Percentiles rank a stretch among this genome's conserved stretches.
phyloP scores from a whole-genome alignment of 176 grass and related monocot genomes.

The Hordeum marinum region DNA sequence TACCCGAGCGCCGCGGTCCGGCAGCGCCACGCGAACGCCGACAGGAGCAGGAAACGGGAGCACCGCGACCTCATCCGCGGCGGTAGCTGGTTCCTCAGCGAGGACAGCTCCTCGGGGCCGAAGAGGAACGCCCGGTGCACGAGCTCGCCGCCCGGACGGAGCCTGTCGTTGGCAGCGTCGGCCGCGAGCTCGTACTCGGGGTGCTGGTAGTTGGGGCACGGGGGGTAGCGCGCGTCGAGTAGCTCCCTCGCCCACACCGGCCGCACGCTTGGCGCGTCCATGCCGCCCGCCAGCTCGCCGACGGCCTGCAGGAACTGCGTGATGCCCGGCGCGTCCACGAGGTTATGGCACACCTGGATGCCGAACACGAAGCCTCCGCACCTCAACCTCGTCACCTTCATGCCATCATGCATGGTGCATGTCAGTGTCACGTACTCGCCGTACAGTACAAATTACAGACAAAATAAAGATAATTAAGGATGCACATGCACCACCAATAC shows the following conservation, averaged over 20 bases:
- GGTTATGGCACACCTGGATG: constrained; percentile 33
- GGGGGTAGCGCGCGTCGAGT: constrained; percentile 18
- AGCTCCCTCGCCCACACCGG: constrained; percentile 41
- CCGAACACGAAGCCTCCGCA: constrained; percentile 43
- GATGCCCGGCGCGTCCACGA: constrained; percentile 28
- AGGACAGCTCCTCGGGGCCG: not conserved
- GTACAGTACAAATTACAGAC: not conserved
- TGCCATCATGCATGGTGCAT: not conserved
- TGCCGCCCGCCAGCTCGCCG: constrained; percentile 18
- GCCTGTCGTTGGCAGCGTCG: constrained; percentile 16
- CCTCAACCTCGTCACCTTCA: constrained; percentile 38
- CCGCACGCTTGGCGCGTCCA: constrained; percentile 16
- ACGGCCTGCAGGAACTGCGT: constrained; percentile 32
- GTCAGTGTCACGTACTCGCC: not conserved
- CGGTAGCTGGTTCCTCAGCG: not conserved
- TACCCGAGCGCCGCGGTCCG: constrained; percentile 27
- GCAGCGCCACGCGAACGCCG: constrained; percentile 33
- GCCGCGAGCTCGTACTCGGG: constrained; percentile 24
- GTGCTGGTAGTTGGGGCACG: not conserved
- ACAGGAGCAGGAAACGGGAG: constrained; percentile 23
- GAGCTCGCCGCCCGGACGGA: not conserved
- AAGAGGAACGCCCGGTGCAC: constrained; percentile 28
- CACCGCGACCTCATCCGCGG: not conserved
- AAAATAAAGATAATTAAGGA: no score
- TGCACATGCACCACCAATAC: not conserved